These are phyloP conservation scores for Fusarium nanum DNA, from an alignment of 2,329 filamentous ascomycete species.

Conservation along the genomic window DNA sequence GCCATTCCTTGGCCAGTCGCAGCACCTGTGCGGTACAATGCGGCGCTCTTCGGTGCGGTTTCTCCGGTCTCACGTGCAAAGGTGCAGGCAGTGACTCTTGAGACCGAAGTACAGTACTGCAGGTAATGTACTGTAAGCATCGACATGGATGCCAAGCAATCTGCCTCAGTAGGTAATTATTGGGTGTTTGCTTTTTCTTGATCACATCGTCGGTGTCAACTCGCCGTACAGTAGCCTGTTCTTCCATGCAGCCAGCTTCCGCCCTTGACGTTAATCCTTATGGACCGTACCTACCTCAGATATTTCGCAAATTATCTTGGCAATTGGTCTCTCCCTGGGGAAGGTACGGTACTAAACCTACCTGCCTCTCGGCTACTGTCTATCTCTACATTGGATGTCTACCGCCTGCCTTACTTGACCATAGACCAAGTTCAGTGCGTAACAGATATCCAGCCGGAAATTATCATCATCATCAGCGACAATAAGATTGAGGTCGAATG, in stretches of 20 bases:
- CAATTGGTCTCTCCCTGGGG: not conserved
- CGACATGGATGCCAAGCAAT: not conserved
- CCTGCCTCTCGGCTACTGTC: not conserved
- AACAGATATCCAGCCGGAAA: not conserved
- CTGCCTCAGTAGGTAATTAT: not conserved
- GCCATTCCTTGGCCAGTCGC: not conserved
- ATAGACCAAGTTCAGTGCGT: not conserved
- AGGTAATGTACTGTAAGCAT: conserved; percentile 4
- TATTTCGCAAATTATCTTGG: not conserved
- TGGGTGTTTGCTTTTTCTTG: conserved; percentile 13
- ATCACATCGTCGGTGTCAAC: not conserved
- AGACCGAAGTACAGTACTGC: not conserved
- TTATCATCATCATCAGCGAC: not conserved
- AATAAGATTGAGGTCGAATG: conserved; percentile 4
- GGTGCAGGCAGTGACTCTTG: conserved; percentile 35
- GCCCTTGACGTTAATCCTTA: not conserved
- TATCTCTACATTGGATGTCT: not conserved
- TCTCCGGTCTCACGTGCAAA: conserved; percentile 29
- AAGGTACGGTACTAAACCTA: not conserved
- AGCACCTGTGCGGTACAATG: not conserved
- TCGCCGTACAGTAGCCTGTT: not conserved
- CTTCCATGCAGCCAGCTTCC: conserved; percentile 4
- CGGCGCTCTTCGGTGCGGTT: conserved; percentile 9
- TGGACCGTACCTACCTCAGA: not conserved
- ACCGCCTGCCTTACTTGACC: not conserved